A percentile compares a stretch with the other conserved stretches of the same genome.
Conservation (phyloP, 305 asterid genomes). For the Fraxinus sp. region DNA sequence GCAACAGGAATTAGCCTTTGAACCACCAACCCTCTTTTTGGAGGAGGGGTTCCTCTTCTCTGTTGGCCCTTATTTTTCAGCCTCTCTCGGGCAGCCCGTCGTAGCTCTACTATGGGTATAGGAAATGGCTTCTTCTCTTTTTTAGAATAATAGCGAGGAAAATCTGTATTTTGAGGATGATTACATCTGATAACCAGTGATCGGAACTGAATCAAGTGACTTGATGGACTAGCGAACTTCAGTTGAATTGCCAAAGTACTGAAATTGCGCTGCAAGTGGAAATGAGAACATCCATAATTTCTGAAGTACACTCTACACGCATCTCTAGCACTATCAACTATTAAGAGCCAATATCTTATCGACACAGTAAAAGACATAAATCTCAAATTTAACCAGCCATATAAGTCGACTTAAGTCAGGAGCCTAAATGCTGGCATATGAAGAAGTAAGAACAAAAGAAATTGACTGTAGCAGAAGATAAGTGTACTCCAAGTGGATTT, state of each 20-base stretch:
- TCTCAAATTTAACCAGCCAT: background rate
- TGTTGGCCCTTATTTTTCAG: slow-evolving; percentile 62
- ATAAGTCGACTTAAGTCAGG: background rate
- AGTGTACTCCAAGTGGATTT: background rate
- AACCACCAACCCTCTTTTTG: slow-evolving; percentile 79
- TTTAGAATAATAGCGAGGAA: slow-evolving; percentile 84
- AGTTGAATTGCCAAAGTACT: slow-evolving; percentile 30
- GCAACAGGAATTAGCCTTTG: slow-evolving; percentile 69
- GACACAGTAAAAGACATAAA: background rate
- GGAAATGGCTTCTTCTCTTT: slow-evolving; percentile 96
- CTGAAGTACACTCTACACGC: background rate
- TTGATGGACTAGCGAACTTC: slow-evolving; percentile 34
- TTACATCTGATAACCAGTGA: slow-evolving; percentile 42
- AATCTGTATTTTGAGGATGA: slow-evolving; percentile 85
- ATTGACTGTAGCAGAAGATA: background rate
- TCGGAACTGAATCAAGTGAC: slow-evolving; percentile 30
- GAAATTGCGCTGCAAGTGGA: slow-evolving; percentile 50
- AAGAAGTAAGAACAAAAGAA: slow-evolving; percentile 1
- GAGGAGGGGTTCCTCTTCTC: slow-evolving; percentile 67
- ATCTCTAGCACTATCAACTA: background rate
- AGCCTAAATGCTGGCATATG: background rate
- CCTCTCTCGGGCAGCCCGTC: slow-evolving; percentile 91
- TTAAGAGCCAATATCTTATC: background rate
- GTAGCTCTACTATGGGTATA: slow-evolving; percentile 78
- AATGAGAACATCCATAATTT: background rate